These are phyloP conservation scores for Scheffersomyces ergatensis DNA, from an alignment of 805 yeast genomes.

Conservation along the genomic window DNA sequence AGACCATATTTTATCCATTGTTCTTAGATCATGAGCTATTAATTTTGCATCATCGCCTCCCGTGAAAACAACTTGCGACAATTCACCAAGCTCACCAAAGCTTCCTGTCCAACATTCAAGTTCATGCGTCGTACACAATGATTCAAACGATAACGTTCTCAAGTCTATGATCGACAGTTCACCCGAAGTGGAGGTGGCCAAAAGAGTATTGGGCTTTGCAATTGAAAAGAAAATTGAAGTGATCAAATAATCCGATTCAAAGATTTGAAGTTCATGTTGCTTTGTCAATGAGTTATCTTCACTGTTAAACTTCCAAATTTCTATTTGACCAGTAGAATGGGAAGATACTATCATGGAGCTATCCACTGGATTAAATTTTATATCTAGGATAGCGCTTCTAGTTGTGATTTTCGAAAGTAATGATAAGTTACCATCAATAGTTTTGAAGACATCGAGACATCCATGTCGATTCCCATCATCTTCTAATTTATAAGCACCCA, in stretches of 20 bases:
- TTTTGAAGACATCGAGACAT: constrained; percentile 42
- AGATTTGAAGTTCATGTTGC: constrained; percentile 34
- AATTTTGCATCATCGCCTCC: constrained; percentile 90
- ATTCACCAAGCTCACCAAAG: constrained; percentile 55
- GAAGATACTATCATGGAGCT: constrained; percentile 51
- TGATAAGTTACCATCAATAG: constrained; percentile 10
- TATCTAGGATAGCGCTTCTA: constrained; percentile 70
- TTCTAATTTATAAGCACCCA: constrained; percentile 83
- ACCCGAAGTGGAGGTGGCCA: constrained; percentile 72
- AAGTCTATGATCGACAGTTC: constrained; percentile 44
- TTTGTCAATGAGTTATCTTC: constrained; percentile 16
- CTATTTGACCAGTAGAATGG: constrained; percentile 78
- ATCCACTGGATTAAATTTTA: constrained; percentile 64
- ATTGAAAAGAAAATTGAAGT: constrained; percentile 67
- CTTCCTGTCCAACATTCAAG: constrained; percentile 89
- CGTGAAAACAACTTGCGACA: constrained; percentile 61
- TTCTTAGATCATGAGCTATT: constrained; percentile 66
- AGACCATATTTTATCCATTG: constrained; percentile 38
- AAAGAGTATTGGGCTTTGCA: constrained; percentile 27
- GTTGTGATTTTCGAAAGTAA: constrained; percentile 30
- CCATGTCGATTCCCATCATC: constrained; percentile 65
- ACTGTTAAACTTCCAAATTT: constrained; percentile 52
- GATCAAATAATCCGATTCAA: constrained; percentile 49
- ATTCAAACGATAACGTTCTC: constrained; percentile 9
- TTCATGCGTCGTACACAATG: constrained; percentile 49